Conservation (phyloP, 805 yeast genomes). For the Tetrapisispora pingtungensis region DNA sequence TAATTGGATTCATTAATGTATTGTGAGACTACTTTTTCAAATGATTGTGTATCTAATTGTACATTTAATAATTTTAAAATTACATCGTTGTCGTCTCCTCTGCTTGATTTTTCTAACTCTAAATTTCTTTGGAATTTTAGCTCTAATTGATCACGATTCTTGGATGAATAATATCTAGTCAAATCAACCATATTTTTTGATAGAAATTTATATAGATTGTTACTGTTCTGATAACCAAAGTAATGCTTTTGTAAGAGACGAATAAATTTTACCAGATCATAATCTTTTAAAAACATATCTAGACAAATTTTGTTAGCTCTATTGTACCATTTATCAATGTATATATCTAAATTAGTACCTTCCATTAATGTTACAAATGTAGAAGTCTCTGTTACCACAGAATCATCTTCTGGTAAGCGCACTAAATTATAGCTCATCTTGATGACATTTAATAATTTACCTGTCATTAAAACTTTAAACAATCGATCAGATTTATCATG, state of each 20-base stretch:
- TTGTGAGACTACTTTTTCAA: constrained; percentile 13
- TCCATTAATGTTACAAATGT: constrained; percentile 16
- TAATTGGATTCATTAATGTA: constrained; percentile 7
- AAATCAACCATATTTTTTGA: constrained; percentile 18
- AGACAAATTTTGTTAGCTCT: constrained; percentile 58
- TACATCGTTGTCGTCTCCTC: constrained; percentile 9
- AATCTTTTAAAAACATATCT: constrained; percentile 51
- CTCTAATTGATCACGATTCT: constrained; percentile 5
- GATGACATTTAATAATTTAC: constrained; percentile 67
- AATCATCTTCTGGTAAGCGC: constrained; percentile 19
- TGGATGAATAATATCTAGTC: constrained; percentile 17
- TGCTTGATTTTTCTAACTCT: constrained; percentile 6
- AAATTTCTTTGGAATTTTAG: constrained; percentile 28
- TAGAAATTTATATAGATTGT: constrained; percentile 16
- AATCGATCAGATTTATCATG: constrained; percentile 33
- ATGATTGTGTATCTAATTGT: constrained; percentile 32
- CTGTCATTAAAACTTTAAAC: constrained; percentile 63
- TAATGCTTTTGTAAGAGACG: constrained; percentile 45
- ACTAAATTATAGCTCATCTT: constrained; percentile 26
- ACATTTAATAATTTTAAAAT: constrained; percentile 24
- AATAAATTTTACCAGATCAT: constrained; percentile 40
- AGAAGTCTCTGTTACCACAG: constrained; percentile 9
- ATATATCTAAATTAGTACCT: constrained; percentile 39
- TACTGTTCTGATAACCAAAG: constrained; percentile 30
- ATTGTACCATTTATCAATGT: constrained; percentile 49